phyloP scores from a whole-genome alignment of 2,329 filamentous ascomycete genomes.

The Phyllachora maydis region DNA sequence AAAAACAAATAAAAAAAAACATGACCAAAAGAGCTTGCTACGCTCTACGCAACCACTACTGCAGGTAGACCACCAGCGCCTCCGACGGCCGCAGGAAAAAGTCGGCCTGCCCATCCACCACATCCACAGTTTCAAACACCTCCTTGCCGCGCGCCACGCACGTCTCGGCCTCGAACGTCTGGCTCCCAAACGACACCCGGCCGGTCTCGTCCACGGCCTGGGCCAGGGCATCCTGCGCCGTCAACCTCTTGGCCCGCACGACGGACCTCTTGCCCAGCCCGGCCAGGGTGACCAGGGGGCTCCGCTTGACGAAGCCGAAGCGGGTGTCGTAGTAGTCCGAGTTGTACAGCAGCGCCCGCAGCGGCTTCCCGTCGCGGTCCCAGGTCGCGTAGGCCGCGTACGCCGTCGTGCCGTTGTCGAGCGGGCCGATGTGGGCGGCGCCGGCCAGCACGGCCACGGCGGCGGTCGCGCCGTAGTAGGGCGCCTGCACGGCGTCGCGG shows the following conservation, averaged over 20 bases:
- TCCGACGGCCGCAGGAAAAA: conserved; percentile 22
- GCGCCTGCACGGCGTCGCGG: conserved; percentile 23
- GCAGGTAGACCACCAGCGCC: conserved; percentile 23
- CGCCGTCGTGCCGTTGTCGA: conserved; percentile 19
- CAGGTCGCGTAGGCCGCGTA: conserved; percentile 25
- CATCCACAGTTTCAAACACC: conserved; percentile 13
- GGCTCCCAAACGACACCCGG: conserved; percentile 20
- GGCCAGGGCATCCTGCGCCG: conserved; percentile 18
- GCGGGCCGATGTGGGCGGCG: conserved; percentile 18
- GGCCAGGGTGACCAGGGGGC: conserved; percentile 17
- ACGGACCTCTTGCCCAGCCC: conserved; percentile 16
- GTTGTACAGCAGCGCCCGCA: conserved; percentile 21
- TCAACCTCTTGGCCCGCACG: conserved; percentile 21
- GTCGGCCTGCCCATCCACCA: conserved; percentile 14
- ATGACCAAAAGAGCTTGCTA: too few relatives aligned
- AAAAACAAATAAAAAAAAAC: too few relatives aligned
- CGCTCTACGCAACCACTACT: too few relatives aligned
- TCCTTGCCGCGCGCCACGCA: conserved; percentile 20
- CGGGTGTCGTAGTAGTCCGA: conserved; percentile 20
- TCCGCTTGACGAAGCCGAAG: conserved; percentile 11
- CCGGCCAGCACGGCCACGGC: conserved; percentile 22
- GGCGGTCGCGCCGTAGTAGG: conserved; percentile 28
- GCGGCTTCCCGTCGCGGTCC: conserved; percentile 13
- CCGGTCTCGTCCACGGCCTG: conserved; percentile 21
- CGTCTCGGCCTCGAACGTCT: conserved; percentile 20